Evolutionary conservation across 1,139 yeast species (phyloP), one percentile per base, ranked within the genome.

Genomic region (Nematodospora anomalae): DNA sequence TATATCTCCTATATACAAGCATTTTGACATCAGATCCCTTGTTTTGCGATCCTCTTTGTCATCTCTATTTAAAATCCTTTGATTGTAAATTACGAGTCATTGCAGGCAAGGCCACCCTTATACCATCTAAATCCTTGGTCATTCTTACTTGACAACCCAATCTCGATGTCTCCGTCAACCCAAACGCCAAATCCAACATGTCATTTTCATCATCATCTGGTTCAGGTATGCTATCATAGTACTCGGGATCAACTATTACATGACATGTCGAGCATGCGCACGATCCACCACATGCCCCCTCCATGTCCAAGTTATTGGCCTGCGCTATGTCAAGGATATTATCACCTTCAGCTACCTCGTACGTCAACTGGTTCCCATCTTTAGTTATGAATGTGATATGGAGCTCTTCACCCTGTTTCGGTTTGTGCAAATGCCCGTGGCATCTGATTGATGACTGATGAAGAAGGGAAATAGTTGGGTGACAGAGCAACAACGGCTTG

Each of bases 261-360:
- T 92, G 98, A 59, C 98, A 92, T 0, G 98, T 92, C 3, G 97
- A 89, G 58, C 98, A 92, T 1, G 98, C 98, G 69, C 98, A 92
- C 2, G 97, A 88, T 2, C 98, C 98, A 25, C 98, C 98, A 64
- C 98, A 92, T 0, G 98, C 98, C 31, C 98, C 96, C 58, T 92
- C 98, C 90, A 92, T 89, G 51, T 92, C 98, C 43, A 92, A 64
- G 51, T 89, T 84, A 55, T 90, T 67, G 3, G 95, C 95, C 64
- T 92, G 98, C 5, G 97, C 98, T 40, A 92, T 89, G 58, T 92
- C 98, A 57, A 92, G 67, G 31, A 92, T 56, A 32, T 90, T 82
- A 55, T 92, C 98, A 7, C 97, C 98, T 48, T 84, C 96, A 2
- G 94, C 84, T 2, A 84, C 97, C 53, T 89, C 97, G 49, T 76